These are phyloP conservation scores for Serpula lacrymans DNA, from an alignment of 768 basidiomycete genomes.

Conservation along the genomic window DNA sequence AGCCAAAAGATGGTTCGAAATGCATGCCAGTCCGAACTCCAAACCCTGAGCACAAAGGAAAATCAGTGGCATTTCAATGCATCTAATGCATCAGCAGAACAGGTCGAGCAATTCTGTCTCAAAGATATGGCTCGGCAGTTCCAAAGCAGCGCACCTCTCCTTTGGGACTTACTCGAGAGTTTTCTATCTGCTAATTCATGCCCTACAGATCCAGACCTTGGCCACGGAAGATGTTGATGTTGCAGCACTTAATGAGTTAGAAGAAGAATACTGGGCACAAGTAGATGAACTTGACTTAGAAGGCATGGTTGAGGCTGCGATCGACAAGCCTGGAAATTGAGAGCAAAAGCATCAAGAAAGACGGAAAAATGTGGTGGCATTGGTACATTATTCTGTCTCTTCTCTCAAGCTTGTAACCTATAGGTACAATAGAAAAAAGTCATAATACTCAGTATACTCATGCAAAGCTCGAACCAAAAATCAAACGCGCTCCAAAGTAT, in stretches of 20 bases:
- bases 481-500: conserved; percentile 18
- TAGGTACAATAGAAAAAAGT: no score
- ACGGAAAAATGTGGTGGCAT: no score
- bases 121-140: conserved; percentile 10
- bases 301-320: conserved; percentile 1
- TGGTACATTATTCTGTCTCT: no score
- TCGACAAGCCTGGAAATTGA: no score
- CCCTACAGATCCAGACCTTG: no score
- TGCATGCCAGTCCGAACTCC: no score
- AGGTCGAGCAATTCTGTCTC: conserved; percentile 11
- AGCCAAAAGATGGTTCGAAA: no score
- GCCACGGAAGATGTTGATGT: not conserved
- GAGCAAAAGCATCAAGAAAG: no score
- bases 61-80: conserved; percentile 10
- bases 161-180: conserved; percentile 9
- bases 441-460: conserved; percentile 21
- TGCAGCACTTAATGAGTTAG: not conserved
- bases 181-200: conserved; percentile 5
- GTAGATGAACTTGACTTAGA: conserved; percentile 6
- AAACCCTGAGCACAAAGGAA: no score
- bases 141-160: conserved; percentile 3
- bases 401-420: no score
- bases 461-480: conserved; percentile 14
- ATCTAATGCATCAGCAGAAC: not conserved
- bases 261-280: conserved; percentile 6